Conservation (phyloP, 2,329 filamentous ascomycete species). For the Alternaria longipes region DNA sequence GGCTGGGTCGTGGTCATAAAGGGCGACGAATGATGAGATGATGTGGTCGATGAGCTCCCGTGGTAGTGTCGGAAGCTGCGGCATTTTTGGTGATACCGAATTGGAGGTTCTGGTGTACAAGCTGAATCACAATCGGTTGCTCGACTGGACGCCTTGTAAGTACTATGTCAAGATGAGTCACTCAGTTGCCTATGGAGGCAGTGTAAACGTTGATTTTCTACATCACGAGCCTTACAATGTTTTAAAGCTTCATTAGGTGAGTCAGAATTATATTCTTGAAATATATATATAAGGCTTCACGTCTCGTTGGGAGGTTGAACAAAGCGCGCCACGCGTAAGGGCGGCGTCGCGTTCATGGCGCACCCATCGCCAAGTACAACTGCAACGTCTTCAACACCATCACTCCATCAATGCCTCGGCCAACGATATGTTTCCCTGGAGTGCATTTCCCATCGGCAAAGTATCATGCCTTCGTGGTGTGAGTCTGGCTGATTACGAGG, state of each 20-base stretch:
- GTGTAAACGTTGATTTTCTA: not conserved
- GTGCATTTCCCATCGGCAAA: not conserved
- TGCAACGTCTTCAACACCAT: not conserved
- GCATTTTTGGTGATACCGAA: not conserved
- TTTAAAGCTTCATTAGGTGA: too few relatives aligned
- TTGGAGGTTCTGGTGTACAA: not conserved
- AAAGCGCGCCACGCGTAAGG: conserved; percentile 2
- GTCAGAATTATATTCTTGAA: not conserved
- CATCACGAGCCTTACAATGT: not conserved
- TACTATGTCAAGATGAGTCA: not conserved
- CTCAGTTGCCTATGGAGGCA: not conserved
- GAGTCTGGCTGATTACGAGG: not conserved
- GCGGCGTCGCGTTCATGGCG: not conserved
- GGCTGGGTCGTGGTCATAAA: conserved; percentile 10
- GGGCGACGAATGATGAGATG: conserved; percentile 8
- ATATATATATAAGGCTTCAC: not conserved
- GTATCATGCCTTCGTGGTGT: conserved; percentile 7
- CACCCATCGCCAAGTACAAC: not conserved
- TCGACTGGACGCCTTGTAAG: not conserved
- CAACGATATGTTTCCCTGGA: not conserved
- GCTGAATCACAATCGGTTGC: too few relatives aligned
- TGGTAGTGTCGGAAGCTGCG: not conserved
- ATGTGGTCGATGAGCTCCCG: conserved; percentile 15
- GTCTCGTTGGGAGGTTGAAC: not conserved
- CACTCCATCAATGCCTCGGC: conserved; percentile 6